Conservation (phyloP, 139 green algal species). For the Desmodesmus armatus region DNA sequence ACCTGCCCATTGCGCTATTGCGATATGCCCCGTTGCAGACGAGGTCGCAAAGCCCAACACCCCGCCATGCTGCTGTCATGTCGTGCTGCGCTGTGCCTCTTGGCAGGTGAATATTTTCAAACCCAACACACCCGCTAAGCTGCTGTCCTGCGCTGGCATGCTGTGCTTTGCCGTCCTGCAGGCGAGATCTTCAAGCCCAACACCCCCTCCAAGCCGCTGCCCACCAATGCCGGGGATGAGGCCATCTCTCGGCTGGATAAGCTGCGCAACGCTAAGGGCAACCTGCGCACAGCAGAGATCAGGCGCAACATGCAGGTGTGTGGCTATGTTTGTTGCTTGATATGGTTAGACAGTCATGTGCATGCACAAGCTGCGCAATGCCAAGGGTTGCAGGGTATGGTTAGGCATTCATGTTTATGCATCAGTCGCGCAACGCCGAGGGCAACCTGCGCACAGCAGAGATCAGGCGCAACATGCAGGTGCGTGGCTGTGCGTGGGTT, state of each 20-base stretch:
- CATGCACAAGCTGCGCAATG: constrained; percentile 91
- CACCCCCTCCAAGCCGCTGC: constrained; percentile 79
- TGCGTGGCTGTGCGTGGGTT: too few species aligned
- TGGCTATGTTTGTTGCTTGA: neutral
- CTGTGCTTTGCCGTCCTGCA: neutral
- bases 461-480: constrained; percentile 90
- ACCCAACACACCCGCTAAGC: too few species aligned
- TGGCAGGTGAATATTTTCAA: too few species aligned
- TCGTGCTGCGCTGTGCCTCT: too few species aligned
- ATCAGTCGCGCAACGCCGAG: constrained; percentile 60
- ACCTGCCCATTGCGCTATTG: too few species aligned
- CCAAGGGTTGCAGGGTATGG: neutral
- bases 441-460: constrained; percentile 80
- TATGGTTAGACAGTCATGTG: too few species aligned
- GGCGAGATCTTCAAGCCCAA: constrained; percentile 89
- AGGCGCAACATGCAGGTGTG: constrained; percentile 85
- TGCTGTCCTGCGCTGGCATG: neutral
- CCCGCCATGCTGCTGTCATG: too few species aligned
- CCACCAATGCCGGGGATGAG: constrained; percentile 71
- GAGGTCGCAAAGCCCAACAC: too few species aligned
- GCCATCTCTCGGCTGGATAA: constrained; percentile 89
- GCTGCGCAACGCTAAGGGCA: constrained; percentile 88
- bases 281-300: constrained; percentile 79
- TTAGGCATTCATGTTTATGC: neutral
- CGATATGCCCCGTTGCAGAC: too few species aligned